phyloP scores from a whole-genome alignment of 352 stramenopile species.

The Blastocystis sp. region DNA sequence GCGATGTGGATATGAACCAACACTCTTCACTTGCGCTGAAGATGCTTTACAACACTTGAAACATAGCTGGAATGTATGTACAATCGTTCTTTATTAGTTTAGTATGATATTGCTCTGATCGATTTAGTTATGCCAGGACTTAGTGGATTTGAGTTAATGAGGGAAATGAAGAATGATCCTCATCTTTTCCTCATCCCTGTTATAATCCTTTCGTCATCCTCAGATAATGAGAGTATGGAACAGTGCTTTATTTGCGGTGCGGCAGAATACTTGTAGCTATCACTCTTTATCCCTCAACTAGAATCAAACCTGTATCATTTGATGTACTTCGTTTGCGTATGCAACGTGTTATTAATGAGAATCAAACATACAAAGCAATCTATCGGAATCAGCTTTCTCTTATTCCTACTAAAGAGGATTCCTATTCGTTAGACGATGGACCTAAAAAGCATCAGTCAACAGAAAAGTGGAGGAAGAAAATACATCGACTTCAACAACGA shows the following conservation, averaged over 20 bases:
- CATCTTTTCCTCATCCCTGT: slow-evolving; percentile 50
- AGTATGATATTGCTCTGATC: slow-evolving; percentile 33
- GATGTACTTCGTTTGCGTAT: slow-evolving; percentile 27
- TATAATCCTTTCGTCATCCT: background rate
- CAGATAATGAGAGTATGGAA: background rate
- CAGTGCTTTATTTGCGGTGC: background rate
- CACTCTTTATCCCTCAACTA: background rate
- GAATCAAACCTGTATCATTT: background rate
- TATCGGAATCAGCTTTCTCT: slow-evolving; percentile 18
- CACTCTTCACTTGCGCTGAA: background rate
- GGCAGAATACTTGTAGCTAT: background rate
- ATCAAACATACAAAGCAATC: background rate
- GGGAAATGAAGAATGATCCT: slow-evolving; percentile 18
- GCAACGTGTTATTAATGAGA: slow-evolving; percentile 20
- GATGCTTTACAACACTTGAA: background rate
- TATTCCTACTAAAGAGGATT: background rate
- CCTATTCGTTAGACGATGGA: background rate
- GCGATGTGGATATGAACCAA: background rate
- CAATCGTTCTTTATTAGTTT: background rate
- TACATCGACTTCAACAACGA: background rate
- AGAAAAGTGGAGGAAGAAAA: background rate
- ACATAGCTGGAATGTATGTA: background rate
- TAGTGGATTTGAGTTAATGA: background rate
- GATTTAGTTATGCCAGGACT: background rate
- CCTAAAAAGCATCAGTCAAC: background rate